phyloP scores from a whole-genome alignment of 768 basidiomycete genomes.

The Calocybe gangraenosa region DNA sequence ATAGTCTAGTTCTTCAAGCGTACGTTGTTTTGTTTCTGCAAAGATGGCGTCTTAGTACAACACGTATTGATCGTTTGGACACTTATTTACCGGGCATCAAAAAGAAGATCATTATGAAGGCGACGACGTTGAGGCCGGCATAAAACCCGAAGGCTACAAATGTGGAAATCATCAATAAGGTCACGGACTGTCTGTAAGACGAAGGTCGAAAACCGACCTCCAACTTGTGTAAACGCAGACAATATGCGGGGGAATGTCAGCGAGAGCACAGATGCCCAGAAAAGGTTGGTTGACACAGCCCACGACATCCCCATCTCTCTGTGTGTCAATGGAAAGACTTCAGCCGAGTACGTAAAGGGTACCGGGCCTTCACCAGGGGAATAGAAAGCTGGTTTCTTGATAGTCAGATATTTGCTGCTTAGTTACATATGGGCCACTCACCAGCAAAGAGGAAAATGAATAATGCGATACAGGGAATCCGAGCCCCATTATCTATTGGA shows the following conservation, averaged over 20 bases:
- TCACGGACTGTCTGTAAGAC: slow-evolving; percentile 13
- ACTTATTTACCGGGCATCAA: slow-evolving; percentile 42
- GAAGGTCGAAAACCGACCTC: slow-evolving; percentile 21
- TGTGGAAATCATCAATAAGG: not conserved
- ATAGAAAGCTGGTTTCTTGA: slow-evolving; percentile 47
- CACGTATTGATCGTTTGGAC: slow-evolving; percentile 2
- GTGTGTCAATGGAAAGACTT: slow-evolving; percentile 84
- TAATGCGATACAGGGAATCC: slow-evolving; percentile 38
- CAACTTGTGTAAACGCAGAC: slow-evolving; percentile 35
- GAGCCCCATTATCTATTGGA: slow-evolving; percentile 26
- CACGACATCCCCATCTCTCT: slow-evolving; percentile 64
- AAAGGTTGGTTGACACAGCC: slow-evolving; percentile 48
- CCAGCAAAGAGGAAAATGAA: slow-evolving; percentile 42
- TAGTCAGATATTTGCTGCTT: not conserved
- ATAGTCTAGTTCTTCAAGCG: slow-evolving; percentile 47
- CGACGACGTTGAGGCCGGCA: slow-evolving; percentile 45
- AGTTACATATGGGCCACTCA: slow-evolving; percentile 12
- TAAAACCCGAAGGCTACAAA: slow-evolving; percentile 52
- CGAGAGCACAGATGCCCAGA: slow-evolving; percentile 52
- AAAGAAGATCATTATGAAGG: slow-evolving; percentile 54
- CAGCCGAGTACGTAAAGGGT: slow-evolving; percentile 87
- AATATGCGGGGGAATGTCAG: slow-evolving; percentile 59
- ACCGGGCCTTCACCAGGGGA: slow-evolving; percentile 89
- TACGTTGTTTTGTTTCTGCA: slow-evolving; percentile 48
- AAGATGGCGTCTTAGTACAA: slow-evolving; percentile 1